phyloP scores from a whole-genome alignment of 2,329 filamentous ascomycete genomes.

The Knufia fluminis region DNA sequence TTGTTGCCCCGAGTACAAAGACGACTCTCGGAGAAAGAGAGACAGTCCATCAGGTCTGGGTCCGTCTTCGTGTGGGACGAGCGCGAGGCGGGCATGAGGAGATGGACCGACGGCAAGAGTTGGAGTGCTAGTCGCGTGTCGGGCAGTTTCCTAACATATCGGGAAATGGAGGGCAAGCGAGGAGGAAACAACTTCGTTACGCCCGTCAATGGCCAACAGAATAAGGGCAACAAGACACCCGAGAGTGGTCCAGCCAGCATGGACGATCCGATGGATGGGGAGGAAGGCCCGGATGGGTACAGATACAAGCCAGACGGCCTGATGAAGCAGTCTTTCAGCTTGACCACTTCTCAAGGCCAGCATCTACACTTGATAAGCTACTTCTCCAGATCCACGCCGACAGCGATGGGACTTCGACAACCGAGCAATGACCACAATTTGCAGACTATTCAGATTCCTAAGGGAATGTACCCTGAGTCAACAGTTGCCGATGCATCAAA shows the following conservation, averaged over 20 bases:
- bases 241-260: constrained; percentile 74
- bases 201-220: constrained; percentile 36
- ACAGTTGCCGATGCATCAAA: constrained; percentile 78
- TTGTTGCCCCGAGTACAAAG: constrained; percentile 85
- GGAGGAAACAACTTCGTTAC: constrained; percentile 63
- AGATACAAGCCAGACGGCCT: constrained; percentile 91
- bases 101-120: constrained; percentile 98
- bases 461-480: constrained; percentile 96
- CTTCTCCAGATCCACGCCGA: constrained; percentile 71
- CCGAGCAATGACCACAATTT: constrained; percentile 73
- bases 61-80: constrained; percentile 99
- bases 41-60: constrained; percentile 88
- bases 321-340: constrained; percentile 99
- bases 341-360: constrained; percentile 80
- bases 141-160: constrained; percentile 92
- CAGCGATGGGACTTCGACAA: constrained; percentile 63
- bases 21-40: constrained; percentile 89
- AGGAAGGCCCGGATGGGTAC: constrained; percentile 75
- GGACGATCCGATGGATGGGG: constrained; percentile 62
- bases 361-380: constrained; percentile 98
- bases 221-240: constrained; percentile 63
- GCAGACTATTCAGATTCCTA: constrained; percentile 73
- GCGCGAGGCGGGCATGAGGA: constrained; percentile 90
- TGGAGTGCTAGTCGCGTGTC: constrained; percentile 98
- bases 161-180: constrained; percentile 98